A percentile compares a stretch with the other conserved stretches of the same genome.
These are phyloP conservation scores for Pyrenophora seminiperda DNA, from an alignment of 2,329 filamentous ascomycete genomes.

Conservation along the genomic window DNA sequence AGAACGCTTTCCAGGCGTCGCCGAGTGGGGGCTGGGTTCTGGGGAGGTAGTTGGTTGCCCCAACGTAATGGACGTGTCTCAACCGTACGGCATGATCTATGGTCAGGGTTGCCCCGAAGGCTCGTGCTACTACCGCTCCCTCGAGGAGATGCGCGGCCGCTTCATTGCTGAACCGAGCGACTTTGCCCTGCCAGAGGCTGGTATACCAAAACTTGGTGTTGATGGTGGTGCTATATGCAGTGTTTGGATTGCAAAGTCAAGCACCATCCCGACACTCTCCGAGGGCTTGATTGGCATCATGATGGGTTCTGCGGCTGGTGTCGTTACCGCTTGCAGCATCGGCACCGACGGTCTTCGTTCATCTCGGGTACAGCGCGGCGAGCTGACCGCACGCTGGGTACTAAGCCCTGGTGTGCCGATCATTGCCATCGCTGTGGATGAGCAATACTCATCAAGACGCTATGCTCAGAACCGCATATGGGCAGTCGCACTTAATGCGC, in stretches of 20 bases:
- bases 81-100: conserved; percentile 79
- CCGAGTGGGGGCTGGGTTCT: conserved; percentile 77
- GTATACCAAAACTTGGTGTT: conserved; percentile 76
- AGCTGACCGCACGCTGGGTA: conserved; percentile 85
- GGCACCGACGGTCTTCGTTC: conserved; percentile 65
- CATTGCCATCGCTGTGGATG: conserved; percentile 80
- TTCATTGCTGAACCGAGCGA: conserved; percentile 70
- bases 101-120: conserved; percentile 88
- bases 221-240: conserved; percentile 73
- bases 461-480: conserved; percentile 75
- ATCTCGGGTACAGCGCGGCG: conserved; percentile 70
- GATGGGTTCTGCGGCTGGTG: conserved; percentile 79
- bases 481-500: conserved; percentile 91
- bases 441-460: conserved; percentile 75
- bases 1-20: conserved; percentile 74
- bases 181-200: conserved; percentile 66
- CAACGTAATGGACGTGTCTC: conserved; percentile 90
- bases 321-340: conserved; percentile 81
- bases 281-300: conserved; percentile 81
- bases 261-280: conserved; percentile 71
- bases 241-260: conserved; percentile 89
- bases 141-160: conserved; percentile 75
- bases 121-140: conserved; percentile 75
- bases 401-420: conserved; percentile 93
- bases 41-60: conserved; percentile 76